Evolutionary conservation across 768 basidiomycete genomes (phyloP).

Genomic region (Tulasnella calospora): DNA sequence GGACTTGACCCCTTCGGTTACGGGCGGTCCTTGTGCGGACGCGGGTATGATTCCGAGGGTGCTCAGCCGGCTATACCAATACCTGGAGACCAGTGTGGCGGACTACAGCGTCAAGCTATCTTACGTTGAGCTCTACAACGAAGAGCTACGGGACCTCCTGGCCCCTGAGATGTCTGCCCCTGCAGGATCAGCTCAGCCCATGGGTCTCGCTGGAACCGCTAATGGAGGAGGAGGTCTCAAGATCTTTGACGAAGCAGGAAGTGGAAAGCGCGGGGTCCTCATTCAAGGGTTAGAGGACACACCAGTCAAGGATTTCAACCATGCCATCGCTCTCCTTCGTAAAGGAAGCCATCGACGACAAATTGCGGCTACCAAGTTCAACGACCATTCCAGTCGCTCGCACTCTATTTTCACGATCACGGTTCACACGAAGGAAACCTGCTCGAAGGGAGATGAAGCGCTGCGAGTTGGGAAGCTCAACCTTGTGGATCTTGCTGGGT

Average conservation of each 20-base stretch:
- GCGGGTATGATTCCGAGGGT: conserved; percentile 96
- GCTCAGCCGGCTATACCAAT: conserved; percentile 84
- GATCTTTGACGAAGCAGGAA: conserved; percentile 82
- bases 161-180: conserved; percentile 71
- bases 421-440: conserved; percentile 83
- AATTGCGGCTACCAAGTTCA: conserved; percentile 94
- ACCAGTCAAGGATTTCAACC: conserved; percentile 71
- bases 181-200: conserved; percentile 63
- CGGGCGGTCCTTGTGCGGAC: conserved; percentile 80
- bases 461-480: conserved; percentile 93
- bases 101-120: conserved; percentile 64
- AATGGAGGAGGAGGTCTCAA: conserved; percentile 54
- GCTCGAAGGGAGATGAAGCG: conserved; percentile 70
- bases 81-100: conserved; percentile 65
- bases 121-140: conserved; percentile 95
- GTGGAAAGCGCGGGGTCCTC: conserved; percentile 70
- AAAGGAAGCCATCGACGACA: conserved; percentile 89
- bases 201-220: conserved; percentile 53
- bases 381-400: conserved; percentile 92
- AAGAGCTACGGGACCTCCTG: conserved; percentile 92
- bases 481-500: conserved; percentile 94
- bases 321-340: conserved; percentile 75
- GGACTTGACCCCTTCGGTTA: conserved; percentile 72
- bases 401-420: conserved; percentile 98
- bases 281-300: conserved; percentile 95